phyloP scores from a whole-genome alignment of 106 monocot genomes.

The Dendrobium nobile region DNA sequence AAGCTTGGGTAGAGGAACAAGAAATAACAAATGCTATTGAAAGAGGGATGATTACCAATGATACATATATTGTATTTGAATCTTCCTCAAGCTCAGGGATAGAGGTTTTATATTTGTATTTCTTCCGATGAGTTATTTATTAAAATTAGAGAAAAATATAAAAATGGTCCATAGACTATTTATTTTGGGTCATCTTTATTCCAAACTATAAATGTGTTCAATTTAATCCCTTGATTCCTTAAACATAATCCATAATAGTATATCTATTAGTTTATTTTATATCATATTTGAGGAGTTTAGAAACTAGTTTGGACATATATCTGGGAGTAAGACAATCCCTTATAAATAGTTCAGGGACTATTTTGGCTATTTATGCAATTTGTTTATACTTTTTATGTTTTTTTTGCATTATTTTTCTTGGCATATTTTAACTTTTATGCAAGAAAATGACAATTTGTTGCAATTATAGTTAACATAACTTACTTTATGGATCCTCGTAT shows the following conservation, averaged over 20 bases:
- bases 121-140: background rate
- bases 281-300: too few species aligned
- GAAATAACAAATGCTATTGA: slow-evolving; percentile 27
- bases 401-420: background rate
- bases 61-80: slow-evolving; percentile 92
- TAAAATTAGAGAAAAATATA: background rate
- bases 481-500: slow-evolving; percentile 22
- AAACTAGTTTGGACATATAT: too few species aligned
- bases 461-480: background rate
- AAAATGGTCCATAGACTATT: too few species aligned
- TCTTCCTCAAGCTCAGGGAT: slow-evolving; percentile 79
- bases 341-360: too few species aligned
- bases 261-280: too few species aligned
- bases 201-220: too few species aligned
- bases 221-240: too few species aligned
- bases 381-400: background rate
- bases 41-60: slow-evolving; percentile 62
- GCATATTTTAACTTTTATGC: background rate
- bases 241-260: too few species aligned
- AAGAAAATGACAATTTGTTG: background rate
- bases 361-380: too few species aligned
- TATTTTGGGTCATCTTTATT: too few species aligned
- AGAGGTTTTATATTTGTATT: slow-evolving; percentile 46
- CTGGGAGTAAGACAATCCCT: too few species aligned
- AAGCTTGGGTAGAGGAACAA: slow-evolving; percentile 75